Base-by-base conservation (phyloP, 2,329 filamentous ascomycete genomes). In the Pyrenochaeta sp. region DNA sequence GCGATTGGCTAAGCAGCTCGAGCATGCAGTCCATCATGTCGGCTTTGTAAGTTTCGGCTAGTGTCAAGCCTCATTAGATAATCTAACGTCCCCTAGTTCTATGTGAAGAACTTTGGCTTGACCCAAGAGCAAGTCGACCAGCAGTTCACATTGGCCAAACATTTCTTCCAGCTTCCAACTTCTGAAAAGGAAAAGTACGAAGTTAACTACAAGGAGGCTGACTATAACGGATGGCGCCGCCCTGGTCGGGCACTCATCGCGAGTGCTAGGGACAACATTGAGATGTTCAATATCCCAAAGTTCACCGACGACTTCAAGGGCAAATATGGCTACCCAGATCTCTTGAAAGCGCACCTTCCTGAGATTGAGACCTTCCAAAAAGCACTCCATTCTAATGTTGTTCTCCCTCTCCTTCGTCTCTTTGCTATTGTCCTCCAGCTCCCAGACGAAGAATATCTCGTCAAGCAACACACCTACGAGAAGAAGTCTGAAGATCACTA, bases 351-450 rank as follows among this genome's bases (percentile, higher is more conserved):
- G 2, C 58, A 65, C 22, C 48, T 61, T 1, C 41, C 53, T 0
- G 79, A 84, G 47, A 83, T 86, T 39, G 81, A 86, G 53, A 48
- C 55, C 0, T 85, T 86, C 59, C 75, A 72, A 40, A 72, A 69
- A 6, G 54, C 56, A n/a, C 46, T 61, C 28, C 82, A 85, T 41
- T 69, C 78, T 1, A 77, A 83, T 28, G 76, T 85, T 2, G 77
- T 85, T 0, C 71, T 80, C 3, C 79, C 79, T 18, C 72, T 87
- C 0, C 76, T 86, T 7, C 76, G 77, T 1, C 77, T 87, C 2
- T 83, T 86, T 38, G 83, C 84, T 4, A 76, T 85, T 23, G 73
- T 86, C 0, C 74, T 87, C 0, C 76, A 87, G 54, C 71, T 87
- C 0, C 80, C 81, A 0, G 77, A 82, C 23, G 82, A 86, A 57